A percentile compares a stretch with the other conserved stretches of the same genome.
phyloP scores from a whole-genome alignment of 441 rosid genomes.

The Adansonia grandidieri region DNA sequence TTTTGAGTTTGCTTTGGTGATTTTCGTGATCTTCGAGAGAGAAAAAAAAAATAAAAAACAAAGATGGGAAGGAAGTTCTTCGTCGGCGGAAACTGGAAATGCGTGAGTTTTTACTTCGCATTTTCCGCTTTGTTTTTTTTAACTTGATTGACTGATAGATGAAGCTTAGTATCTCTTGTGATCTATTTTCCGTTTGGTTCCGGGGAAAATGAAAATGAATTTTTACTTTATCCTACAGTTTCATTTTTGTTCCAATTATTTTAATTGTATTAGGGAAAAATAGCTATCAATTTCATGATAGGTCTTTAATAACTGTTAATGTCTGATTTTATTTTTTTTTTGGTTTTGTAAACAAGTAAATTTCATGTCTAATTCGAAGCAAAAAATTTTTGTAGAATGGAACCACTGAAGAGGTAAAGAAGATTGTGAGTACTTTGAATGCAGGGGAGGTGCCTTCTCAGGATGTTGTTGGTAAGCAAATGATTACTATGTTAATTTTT shows the following conservation, averaged over 20 bases:
- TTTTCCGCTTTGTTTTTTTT: background rate
- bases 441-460: slow-evolving; percentile 60
- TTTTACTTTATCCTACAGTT: background rate
- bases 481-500: background rate
- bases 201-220: background rate
- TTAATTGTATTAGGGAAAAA: background rate
- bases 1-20: background rate
- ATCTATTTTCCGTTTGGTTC: slow-evolving; percentile 29
- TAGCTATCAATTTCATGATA: background rate
- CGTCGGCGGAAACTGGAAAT: slow-evolving; percentile 80
- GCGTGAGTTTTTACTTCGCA: slow-evolving; percentile 45
- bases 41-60: slow-evolving; percentile 13
- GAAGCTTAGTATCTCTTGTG: background rate
- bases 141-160: background rate
- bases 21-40: slow-evolving; percentile 36
- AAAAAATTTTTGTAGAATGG: slow-evolving; percentile 57
- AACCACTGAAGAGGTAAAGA: slow-evolving; percentile 69
- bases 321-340: background rate
- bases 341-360: background rate
- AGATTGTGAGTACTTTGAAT: slow-evolving; percentile 64
- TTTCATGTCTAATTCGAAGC: slow-evolving; percentile 20
- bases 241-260: background rate
- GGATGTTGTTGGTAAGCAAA: slow-evolving; percentile 64
- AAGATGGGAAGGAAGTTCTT: slow-evolving; percentile 60
- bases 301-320: background rate